Percentiles rank a stretch among this genome's conserved stretches.
phyloP scores from a whole-genome alignment of 106 monocot genomes.

The Allium sativum region DNA sequence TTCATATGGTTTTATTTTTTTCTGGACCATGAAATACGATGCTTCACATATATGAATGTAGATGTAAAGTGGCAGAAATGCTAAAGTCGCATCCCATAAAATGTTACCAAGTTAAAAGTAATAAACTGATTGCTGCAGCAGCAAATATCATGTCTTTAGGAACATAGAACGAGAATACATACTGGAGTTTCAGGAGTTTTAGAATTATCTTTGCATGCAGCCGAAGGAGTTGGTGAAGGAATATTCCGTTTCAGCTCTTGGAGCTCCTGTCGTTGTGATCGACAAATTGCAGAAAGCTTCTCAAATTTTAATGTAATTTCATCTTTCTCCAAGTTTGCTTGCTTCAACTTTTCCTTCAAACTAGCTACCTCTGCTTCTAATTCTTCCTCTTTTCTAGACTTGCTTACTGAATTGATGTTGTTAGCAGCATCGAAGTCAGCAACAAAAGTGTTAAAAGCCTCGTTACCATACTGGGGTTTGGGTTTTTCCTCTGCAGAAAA shows the following conservation, averaged over 20 bases:
- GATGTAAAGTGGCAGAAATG: too few relatives aligned
- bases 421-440: conserved; percentile 44
- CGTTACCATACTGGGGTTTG: conserved; percentile 28
- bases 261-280: conserved; percentile 86
- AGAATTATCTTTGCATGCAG: conserved; percentile 20
- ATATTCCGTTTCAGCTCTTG: conserved; percentile 67
- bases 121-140: too few relatives aligned
- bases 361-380: conserved; percentile 53
- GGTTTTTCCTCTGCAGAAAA: conserved; percentile 40
- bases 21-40: too few relatives aligned
- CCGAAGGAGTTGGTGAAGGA: conserved; percentile 16
- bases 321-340: conserved; percentile 66
- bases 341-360: conserved; percentile 71
- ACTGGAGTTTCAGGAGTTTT: conserved; percentile 38
- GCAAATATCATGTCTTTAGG: too few relatives aligned
- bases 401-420: conserved; percentile 6
- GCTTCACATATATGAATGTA: too few relatives aligned
- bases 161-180: conserved; percentile 1
- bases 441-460: conserved; percentile 51
- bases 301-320: conserved; percentile 80
- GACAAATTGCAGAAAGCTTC: conserved; percentile 81
- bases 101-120: too few relatives aligned
- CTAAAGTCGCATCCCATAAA: too few relatives aligned
- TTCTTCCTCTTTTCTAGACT: conserved; percentile 21
- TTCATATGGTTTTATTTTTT: too few relatives aligned